phyloP scores from a whole-genome alignment of 768 basidiomycete species.

The Lanmaoa rubissima region DNA sequence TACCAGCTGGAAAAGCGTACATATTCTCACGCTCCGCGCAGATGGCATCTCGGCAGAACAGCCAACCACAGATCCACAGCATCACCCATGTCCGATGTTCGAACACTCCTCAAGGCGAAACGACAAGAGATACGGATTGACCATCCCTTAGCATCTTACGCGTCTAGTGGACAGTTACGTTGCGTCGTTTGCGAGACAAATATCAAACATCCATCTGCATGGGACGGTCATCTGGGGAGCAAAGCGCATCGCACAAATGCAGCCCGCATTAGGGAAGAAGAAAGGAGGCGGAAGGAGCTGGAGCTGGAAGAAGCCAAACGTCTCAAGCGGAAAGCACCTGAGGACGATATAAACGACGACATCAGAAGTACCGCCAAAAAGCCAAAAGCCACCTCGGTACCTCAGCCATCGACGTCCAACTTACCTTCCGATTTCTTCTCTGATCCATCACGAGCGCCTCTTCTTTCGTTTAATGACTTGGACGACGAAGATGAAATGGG shows the following conservation, averaged over 20 bases:
- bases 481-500: constrained; percentile 43
- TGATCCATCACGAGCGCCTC: constrained; percentile 57
- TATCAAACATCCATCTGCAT: constrained; percentile 79
- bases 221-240: constrained; percentile 84
- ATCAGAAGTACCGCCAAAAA: constrained; percentile 28
- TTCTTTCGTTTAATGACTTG: constrained; percentile 34
- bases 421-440: constrained; percentile 81
- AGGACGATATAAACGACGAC: constrained; percentile 28
- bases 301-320: constrained; percentile 33
- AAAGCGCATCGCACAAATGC: constrained; percentile 74
- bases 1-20: no score
- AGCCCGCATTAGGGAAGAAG: constrained; percentile 55
- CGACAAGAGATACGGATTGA: constrained; percentile 68
- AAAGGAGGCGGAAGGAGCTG: constrained; percentile 40
- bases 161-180: constrained; percentile 60
- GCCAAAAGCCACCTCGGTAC: constrained; percentile 23
- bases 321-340: constrained; percentile 34
- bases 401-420: constrained; percentile 12
- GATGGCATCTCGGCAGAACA: neutral
- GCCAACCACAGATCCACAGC: neutral
- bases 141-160: constrained; percentile 75
- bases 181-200: constrained; percentile 61
- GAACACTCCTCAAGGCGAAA: constrained; percentile 81
- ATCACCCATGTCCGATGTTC: constrained; percentile 67
- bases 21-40: neutral